These are phyloP conservation scores for Solanum tacnaense DNA, from an alignment of 257 asterid genomes.

Conservation along the genomic window DNA sequence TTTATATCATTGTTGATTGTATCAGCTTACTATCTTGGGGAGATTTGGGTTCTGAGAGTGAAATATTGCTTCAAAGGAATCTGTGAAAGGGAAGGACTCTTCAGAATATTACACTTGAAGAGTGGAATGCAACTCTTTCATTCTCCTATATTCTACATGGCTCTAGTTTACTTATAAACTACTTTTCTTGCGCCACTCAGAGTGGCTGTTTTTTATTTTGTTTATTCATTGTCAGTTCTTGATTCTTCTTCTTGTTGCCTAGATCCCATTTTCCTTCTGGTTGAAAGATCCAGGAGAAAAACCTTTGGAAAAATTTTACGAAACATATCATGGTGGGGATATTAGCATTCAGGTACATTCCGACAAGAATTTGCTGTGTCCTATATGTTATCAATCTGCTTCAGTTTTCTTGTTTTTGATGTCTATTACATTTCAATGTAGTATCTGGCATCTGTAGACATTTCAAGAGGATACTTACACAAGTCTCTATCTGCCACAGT, in stretches of 20 bases:
- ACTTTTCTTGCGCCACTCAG: not conserved
- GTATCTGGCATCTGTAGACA: slow-evolving; percentile 67
- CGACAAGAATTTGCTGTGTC: not conserved
- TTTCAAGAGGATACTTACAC: slow-evolving; percentile 72
- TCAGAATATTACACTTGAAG: not conserved
- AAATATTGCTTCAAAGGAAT: not conserved
- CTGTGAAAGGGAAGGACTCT: not conserved
- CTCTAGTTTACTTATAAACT: not conserved
- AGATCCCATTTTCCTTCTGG: slow-evolving; percentile 70
- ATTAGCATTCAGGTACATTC: slow-evolving; percentile 63
- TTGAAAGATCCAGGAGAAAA: slow-evolving; percentile 46
- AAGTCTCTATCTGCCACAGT: slow-evolving; percentile 55
- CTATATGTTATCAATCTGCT: not conserved
- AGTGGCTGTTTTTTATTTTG: not conserved
- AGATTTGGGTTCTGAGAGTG: not conserved
- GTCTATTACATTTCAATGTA: slow-evolving; percentile 24
- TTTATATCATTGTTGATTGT: not conserved
- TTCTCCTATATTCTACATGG: not conserved
- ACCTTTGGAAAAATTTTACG: slow-evolving; percentile 47
- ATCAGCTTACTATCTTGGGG: not conserved
- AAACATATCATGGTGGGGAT: slow-evolving; percentile 80
- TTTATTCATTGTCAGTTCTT: not conserved
- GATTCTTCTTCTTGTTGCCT: not conserved
- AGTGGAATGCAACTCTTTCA: not conserved
- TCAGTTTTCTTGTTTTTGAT: slow-evolving; percentile 20